Base-by-base conservation (phyloP, 345 rosid genomes). In the Eutrema heterophyllum region DNA sequence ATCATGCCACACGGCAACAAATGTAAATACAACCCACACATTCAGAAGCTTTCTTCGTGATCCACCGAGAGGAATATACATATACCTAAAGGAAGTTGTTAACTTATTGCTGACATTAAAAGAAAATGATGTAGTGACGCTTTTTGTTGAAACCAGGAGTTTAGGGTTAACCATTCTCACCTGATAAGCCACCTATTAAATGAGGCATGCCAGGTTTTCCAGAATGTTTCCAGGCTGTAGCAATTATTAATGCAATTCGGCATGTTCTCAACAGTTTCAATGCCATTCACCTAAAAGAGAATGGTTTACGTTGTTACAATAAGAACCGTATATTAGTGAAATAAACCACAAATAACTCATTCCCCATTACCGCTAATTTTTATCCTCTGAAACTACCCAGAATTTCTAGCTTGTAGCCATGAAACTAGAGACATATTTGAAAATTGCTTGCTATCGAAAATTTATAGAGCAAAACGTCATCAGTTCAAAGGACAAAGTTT, bases 141-240 rank as follows among this genome's bases (percentile, higher is more conserved):
- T 63, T 36, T 13, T 7, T 29, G 33, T 33, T 39, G 72, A 73
- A 68, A 66, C 51, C 54, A 68, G 11, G 51, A 71, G 62, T 50
- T 48, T 59, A 59, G 43, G 66, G 58, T 32, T 59, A 21, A 69
- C 43, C 48, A 72, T 53, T 71, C 26, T 68, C 74, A 91, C 98
- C 98, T 89, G 78, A 94, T 97, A 75, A 94, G 90, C 98, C 98
- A 94, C 85, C 89, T 94, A 81, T 94, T 94, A 83, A 75, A 94
- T 9, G 98, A 91, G 8, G 98, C 98, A 72, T 94, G 98, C 98
- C 98, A 94, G 55, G 82, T 91, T 89, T 91, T 94, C 98, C 98
- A 94, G 78, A 94, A 94, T 33, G 82, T 79, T 86, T 94, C 97
- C 79, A 94, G 75, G 79, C 85, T 85, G 79, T 87, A 83, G 77